Base-by-base conservation (phyloP, 1,284 basidiomycete genomes). In the Erythrobasidium hasegawianum region DNA sequence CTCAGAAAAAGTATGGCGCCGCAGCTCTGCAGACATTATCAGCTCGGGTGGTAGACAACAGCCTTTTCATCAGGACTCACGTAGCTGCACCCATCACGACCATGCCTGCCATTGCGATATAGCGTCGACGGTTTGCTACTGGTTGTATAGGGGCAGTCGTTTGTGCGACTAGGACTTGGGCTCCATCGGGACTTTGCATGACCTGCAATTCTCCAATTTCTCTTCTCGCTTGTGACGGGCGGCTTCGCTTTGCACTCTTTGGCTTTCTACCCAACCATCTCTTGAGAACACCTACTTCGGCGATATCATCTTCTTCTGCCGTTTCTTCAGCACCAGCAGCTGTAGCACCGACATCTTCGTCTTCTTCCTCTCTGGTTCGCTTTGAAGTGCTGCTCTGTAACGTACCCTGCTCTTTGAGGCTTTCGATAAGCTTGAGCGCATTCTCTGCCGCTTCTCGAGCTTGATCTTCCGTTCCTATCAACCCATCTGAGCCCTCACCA, bases 341-440 rank as follows among this genome's bases (percentile, higher is more conserved):
- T 18, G 62, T 60, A 14, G 65, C 71, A 22, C 65, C 71, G 5
- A 64, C 70, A n/a, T 69, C 67, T 11, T 67, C 68, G 7, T 64
- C 61, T 2, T 69, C 71, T 1, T 29, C 41, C 57, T 72, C 71
- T 38, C 65, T 53, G n/a, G 61, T 47, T 20, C 73, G 69, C 69
- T 72, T 71, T 56, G 69, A 71, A 20, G 53, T 27, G n/a, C 56
- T 59, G 10, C 40, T 72, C 38, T 65, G 50, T 11, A 72, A 61
- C 9, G 70, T 50, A 8, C 68, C 68, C 5, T 62, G 29, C 33
- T 69, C 40, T 66, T 73, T 73, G 7, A 73, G 50, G 20, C 59
- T 56, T 41, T 72, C 67, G 62, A 73, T 72, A 53, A 74, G 70
- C 50, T 67, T 39, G 50, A 70, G 66, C 26, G 71, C 72, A 16